Evolutionary conservation across 1,284 basidiomycete genomes (phyloP).

Genomic region (Albatrellus sp.): DNA sequence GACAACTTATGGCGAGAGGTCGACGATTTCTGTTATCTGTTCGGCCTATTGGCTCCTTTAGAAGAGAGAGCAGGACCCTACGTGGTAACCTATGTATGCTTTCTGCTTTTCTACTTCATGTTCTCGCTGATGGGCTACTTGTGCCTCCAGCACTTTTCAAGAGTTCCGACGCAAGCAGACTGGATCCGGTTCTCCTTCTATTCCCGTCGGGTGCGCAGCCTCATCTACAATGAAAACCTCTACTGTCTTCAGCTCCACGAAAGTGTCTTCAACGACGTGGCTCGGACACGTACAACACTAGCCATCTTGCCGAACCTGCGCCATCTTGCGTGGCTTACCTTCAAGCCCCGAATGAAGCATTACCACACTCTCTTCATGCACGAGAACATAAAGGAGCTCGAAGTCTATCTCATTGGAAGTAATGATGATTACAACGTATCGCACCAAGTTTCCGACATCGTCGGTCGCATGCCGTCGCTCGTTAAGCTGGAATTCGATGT

Average conservation of each 20-base stretch:
- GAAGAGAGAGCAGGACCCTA: neutral
- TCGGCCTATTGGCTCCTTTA: constrained; percentile 33
- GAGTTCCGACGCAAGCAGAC: constrained; percentile 33
- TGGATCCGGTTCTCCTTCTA: constrained; percentile 48
- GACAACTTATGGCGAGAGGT: constrained; percentile 41
- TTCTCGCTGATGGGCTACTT: neutral
- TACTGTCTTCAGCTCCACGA: constrained; percentile 7
- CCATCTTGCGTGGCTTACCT: constrained; percentile 27
- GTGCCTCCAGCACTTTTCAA: constrained; percentile 24
- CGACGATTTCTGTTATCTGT: constrained; percentile 28
- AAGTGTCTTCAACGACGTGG: constrained; percentile 37
- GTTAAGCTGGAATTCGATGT: constrained; percentile 18
- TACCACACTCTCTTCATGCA: constrained; percentile 33
- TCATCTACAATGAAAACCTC: constrained; percentile 12
- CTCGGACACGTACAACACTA: constrained; percentile 36
- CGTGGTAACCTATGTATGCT: neutral
- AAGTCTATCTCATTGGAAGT: constrained; percentile 4
- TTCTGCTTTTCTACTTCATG: neutral
- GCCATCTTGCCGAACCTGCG: constrained; percentile 44
- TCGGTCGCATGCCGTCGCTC: constrained; percentile 38
- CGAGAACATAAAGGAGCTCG: constrained; percentile 23
- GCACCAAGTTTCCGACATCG: constrained; percentile 36
- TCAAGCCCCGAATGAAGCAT: constrained; percentile 12
- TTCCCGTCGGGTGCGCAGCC: constrained; percentile 35
- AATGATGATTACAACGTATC: constrained; percentile 13